Conservation (phyloP, 805 yeast species). For the Pichia manshurica region DNA sequence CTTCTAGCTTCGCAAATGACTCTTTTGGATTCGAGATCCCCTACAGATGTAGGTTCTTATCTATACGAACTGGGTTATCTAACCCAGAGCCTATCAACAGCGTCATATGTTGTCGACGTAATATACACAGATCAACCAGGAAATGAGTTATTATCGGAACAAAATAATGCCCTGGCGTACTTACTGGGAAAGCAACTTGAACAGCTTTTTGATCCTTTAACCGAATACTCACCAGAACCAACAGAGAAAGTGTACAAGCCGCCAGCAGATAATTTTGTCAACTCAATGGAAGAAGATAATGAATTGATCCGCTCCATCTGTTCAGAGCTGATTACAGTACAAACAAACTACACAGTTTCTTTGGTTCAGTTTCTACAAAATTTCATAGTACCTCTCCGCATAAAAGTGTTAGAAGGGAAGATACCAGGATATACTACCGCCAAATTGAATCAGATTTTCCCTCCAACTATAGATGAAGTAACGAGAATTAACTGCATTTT, state of each 20-base stretch:
- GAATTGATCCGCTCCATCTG: constrained; percentile 47
- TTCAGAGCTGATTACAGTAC: constrained; percentile 62
- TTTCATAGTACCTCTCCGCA: constrained; percentile 72
- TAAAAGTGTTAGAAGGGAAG: constrained; percentile 54
- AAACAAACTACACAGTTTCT: constrained; percentile 65
- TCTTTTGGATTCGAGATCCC: constrained; percentile 46
- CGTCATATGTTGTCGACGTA: constrained; percentile 64
- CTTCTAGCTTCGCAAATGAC: constrained; percentile 62
- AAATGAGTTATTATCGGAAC: constrained; percentile 32
- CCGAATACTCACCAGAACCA: constrained; percentile 89
- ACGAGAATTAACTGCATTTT: constrained; percentile 84
- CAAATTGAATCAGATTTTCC: constrained; percentile 72
- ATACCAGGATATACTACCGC: constrained; percentile 51
- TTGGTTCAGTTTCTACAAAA: constrained; percentile 73
- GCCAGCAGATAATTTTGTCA: constrained; percentile 34
- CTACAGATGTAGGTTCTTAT: constrained; percentile 51
- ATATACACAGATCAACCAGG: constrained; percentile 44
- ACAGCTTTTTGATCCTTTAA: constrained; percentile 80
- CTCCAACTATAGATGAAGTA: constrained; percentile 93
- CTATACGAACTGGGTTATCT: constrained; percentile 49
- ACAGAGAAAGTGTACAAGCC: constrained; percentile 66
- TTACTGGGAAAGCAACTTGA: constrained; percentile 81
- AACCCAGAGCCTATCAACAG: constrained; percentile 36
- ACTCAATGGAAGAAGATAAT: constrained; percentile 16
- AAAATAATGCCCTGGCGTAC: constrained; percentile 71